Evolutionary conservation across 768 basidiomycete genomes (phyloP).

Genomic region (Rhodotorula diobovata): DNA sequence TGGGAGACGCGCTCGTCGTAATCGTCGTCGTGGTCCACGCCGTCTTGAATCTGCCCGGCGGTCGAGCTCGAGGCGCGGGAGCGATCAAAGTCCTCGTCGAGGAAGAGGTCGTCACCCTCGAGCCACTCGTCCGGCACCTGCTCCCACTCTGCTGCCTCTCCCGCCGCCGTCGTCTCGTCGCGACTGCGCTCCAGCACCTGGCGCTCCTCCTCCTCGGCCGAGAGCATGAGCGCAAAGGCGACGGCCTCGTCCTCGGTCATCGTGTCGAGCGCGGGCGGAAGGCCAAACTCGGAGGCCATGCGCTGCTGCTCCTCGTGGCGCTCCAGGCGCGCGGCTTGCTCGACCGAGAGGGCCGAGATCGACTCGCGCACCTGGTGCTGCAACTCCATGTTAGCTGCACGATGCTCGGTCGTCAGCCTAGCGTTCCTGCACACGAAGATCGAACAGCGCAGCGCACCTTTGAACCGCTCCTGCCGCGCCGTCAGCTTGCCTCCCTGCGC

Average conservation of each 20-base stretch:
- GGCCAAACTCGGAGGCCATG: slow-evolving; percentile 10
- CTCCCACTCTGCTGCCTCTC: slow-evolving; percentile 4
- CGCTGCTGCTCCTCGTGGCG: slow-evolving; percentile 11
- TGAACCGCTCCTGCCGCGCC: slow-evolving; percentile 32
- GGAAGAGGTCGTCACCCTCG: slow-evolving; percentile 13
- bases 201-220: slow-evolving; percentile 23
- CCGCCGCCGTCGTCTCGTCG: not conserved
- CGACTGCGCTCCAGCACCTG: not conserved
- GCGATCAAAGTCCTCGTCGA: slow-evolving; percentile 20
- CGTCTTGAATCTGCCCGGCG: not conserved
- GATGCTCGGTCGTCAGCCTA: not conserved
- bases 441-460: slow-evolving; percentile 10
- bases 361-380: slow-evolving; percentile 38
- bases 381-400: slow-evolving; percentile 31
- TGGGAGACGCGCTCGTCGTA: not conserved
- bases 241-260: slow-evolving; percentile 38
- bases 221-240: slow-evolving; percentile 33
- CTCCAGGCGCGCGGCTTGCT: slow-evolving; percentile 15
- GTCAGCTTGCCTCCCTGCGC: slow-evolving; percentile 7
- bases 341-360: slow-evolving; percentile 22
- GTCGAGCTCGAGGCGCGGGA: not conserved
- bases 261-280: slow-evolving; percentile 29
- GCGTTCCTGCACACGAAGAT: no score
- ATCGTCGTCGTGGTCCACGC: not conserved
- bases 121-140: slow-evolving; percentile 27